Conservation (phyloP, 306 rosid genomes). For the Erythrophleum fordii region DNA sequence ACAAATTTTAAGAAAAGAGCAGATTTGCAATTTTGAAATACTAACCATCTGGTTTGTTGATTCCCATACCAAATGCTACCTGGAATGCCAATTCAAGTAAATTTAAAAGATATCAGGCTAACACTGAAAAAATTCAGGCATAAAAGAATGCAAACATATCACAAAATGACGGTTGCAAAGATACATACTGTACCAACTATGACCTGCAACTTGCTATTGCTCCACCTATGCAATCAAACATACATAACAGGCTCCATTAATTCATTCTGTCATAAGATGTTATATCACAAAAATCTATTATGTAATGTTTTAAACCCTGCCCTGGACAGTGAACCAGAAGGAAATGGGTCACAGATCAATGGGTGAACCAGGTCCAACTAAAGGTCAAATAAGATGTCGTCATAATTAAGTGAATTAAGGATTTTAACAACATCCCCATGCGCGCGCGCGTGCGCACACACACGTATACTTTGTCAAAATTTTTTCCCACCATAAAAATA, state of each 20-base stretch:
- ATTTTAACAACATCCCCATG: too few relatives aligned
- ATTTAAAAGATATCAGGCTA: not conserved
- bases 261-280: slow-evolving; percentile 12
- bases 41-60: slow-evolving; percentile 99
- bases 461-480: too few relatives aligned
- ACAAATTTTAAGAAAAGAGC: not conserved
- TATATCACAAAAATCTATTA: slow-evolving; percentile 20
- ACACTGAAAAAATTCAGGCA: slow-evolving; percentile 21
- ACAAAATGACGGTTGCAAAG: slow-evolving; percentile 23
- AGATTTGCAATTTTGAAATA: slow-evolving; percentile 23
- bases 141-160: slow-evolving; percentile 22
- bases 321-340: not conserved
- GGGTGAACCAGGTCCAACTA: not conserved
- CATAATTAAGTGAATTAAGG: not conserved
- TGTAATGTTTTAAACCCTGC: not conserved
- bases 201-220: slow-evolving; percentile 83
- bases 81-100: slow-evolving; percentile 48
- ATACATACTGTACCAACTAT: slow-evolving; percentile 90
- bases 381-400: too few relatives aligned
- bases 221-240: slow-evolving; percentile 72
- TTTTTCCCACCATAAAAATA: too few relatives aligned
- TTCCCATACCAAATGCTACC: slow-evolving; percentile 99
- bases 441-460: too few relatives aligned
- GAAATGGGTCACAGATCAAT: not conserved
- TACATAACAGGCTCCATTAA: slow-evolving; percentile 25